phyloP scores from a whole-genome alignment of 2,329 filamentous ascomycete species.

The Moelleriella libera region DNA sequence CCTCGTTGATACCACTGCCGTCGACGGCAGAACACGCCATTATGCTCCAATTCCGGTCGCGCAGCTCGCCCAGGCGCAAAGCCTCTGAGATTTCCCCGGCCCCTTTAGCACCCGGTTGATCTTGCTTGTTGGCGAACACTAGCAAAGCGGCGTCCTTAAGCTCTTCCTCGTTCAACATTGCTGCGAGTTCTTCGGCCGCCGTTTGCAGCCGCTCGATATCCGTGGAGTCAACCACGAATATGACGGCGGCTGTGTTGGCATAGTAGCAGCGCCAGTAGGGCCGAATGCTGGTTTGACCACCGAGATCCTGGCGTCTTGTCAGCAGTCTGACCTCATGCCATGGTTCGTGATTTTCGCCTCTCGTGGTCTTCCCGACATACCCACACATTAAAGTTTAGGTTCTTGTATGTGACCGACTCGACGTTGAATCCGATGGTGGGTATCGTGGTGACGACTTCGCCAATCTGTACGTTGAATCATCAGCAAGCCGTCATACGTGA shows the following conservation, averaged over 20 bases:
- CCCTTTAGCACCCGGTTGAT: slow-evolving; percentile 91
- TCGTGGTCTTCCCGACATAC: slow-evolving; percentile 32
- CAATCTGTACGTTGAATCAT: slow-evolving; percentile 48
- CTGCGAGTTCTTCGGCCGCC: slow-evolving; percentile 79
- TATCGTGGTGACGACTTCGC: slow-evolving; percentile 97
- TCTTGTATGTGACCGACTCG: slow-evolving; percentile 96
- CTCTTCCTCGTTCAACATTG: slow-evolving; percentile 96
- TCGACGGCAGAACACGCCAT: slow-evolving; percentile 95
- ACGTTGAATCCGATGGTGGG: slow-evolving; percentile 99
- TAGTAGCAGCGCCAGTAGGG: slow-evolving; percentile 99
- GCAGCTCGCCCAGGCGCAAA: slow-evolving; percentile 73
- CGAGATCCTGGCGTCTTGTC: slow-evolving; percentile 51
- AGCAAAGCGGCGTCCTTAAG: slow-evolving; percentile 81
- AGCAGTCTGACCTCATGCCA: neutral
- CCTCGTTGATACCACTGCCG: slow-evolving; percentile 85
- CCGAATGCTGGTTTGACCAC: slow-evolving; percentile 95
- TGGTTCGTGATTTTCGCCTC: neutral
- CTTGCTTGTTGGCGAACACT: slow-evolving; percentile 98
- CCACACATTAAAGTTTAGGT: slow-evolving; percentile 98
- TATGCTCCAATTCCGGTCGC: slow-evolving; percentile 98
- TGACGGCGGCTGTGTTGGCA: slow-evolving; percentile 92
- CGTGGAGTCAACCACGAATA: slow-evolving; percentile 96
- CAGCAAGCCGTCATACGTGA: neutral
- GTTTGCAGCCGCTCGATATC: slow-evolving; percentile 92
- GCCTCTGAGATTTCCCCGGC: slow-evolving; percentile 95